Conservation (phyloP, 192 early-diverging fungal species). For the Podila horticola region DNA sequence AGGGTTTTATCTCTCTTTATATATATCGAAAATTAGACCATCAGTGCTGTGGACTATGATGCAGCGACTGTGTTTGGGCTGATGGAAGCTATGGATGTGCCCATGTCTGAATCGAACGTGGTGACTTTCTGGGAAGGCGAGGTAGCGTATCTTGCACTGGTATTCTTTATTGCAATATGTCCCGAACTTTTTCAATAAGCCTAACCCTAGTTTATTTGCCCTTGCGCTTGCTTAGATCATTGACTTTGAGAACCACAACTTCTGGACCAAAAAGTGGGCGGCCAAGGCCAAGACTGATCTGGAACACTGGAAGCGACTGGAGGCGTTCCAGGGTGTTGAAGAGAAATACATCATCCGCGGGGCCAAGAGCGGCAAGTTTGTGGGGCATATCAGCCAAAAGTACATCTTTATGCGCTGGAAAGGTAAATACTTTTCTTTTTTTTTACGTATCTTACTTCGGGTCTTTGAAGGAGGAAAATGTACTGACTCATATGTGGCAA, state of each 20-base stretch:
- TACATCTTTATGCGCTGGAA: constrained; percentile 82
- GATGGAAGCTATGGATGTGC: constrained; percentile 72
- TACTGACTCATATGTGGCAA: neutral
- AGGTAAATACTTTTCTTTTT: constrained; percentile 24
- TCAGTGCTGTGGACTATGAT: constrained; percentile 52
- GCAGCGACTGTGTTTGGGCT: constrained; percentile 55
- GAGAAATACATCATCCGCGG: constrained; percentile 35
- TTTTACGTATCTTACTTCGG: neutral
- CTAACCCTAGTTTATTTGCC: too few species aligned
- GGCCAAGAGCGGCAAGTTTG: constrained; percentile 44
- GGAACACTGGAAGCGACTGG: constrained; percentile 55
- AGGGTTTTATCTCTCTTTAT: neutral
- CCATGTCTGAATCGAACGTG: constrained; percentile 55
- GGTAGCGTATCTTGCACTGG: constrained; percentile 9
- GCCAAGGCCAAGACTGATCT: constrained; percentile 52
- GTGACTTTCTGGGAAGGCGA: constrained; percentile 76
- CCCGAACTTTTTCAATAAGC: too few species aligned
- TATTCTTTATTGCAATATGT: too few species aligned
- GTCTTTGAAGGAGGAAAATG: neutral
- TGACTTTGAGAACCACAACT: constrained; percentile 67
- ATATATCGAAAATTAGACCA: constrained; percentile 29
- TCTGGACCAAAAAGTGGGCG: constrained; percentile 70
- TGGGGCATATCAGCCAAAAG: constrained; percentile 62
- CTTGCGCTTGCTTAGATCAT: constrained; percentile 58
- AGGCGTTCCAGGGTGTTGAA: constrained; percentile 51